A percentile compares a stretch with the other conserved stretches of the same genome.
phyloP scores from a whole-genome alignment of 371 early-diverging fungal species.

The Mortierella sp. region DNA sequence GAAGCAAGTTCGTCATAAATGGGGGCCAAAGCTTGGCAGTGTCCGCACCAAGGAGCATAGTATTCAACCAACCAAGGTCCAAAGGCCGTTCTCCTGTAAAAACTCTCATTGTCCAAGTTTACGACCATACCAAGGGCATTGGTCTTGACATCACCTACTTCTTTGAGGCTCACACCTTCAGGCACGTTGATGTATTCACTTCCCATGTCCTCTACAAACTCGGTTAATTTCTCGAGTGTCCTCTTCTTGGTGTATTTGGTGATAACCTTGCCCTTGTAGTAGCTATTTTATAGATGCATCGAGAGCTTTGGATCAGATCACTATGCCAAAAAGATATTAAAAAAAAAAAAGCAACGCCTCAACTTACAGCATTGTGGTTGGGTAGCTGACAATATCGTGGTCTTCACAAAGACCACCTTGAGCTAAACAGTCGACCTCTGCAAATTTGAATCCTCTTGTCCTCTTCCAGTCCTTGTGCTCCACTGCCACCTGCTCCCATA shows the following conservation, averaged over 20 bases:
- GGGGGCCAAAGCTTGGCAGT: slow-evolving; percentile 88
- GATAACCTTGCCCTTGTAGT: slow-evolving; percentile 67
- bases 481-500: slow-evolving; percentile 62
- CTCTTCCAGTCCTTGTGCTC: slow-evolving; percentile 56
- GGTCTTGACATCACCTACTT: slow-evolving; percentile 41
- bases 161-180: slow-evolving; percentile 11
- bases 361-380: slow-evolving; percentile 74
- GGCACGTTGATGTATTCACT: slow-evolving; percentile 48
- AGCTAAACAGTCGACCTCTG: slow-evolving; percentile 80
- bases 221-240: slow-evolving; percentile 20
- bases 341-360: neutral
- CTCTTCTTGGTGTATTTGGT: slow-evolving; percentile 60
- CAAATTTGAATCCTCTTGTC: slow-evolving; percentile 73
- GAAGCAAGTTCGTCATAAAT: slow-evolving; percentile 82
- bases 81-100: slow-evolving; percentile 21
- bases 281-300: slow-evolving; percentile 11
- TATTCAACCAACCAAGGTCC: slow-evolving; percentile 83
- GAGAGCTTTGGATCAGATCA: neutral
- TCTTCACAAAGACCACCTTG: slow-evolving; percentile 74
- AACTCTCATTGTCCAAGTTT: slow-evolving; percentile 32
- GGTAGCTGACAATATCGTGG: slow-evolving; percentile 70
- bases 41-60: slow-evolving; percentile 91
- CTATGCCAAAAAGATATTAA: neutral
- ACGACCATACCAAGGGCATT: slow-evolving; percentile 46
- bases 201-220: slow-evolving; percentile 24